phyloP scores from a whole-genome alignment of 2,329 filamentous ascomycete genomes.

The Fusarium sp. region DNA sequence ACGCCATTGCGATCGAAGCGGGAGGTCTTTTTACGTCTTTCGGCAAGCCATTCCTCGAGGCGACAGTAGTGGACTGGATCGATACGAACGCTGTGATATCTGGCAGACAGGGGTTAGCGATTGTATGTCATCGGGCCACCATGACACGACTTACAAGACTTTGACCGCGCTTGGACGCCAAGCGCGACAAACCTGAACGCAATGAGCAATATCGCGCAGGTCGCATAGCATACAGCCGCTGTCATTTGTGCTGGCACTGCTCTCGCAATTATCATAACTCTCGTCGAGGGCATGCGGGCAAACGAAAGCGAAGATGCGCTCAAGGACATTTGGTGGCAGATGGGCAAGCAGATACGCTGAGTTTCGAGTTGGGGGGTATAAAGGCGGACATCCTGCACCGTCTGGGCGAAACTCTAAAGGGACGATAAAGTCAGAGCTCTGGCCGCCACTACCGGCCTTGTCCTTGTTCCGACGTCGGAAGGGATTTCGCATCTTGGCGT shows the following conservation, averaged over 20 bases:
- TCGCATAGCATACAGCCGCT: slow-evolving; percentile 94
- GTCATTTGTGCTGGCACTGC: slow-evolving; percentile 71
- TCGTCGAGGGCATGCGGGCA: slow-evolving; percentile 85
- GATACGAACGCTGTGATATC: slow-evolving; percentile 90
- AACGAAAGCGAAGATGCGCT: slow-evolving; percentile 81
- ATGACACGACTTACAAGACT: slow-evolving; percentile 67
- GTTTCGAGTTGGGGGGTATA: slow-evolving; percentile 53
- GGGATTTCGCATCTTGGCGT: slow-evolving; percentile 51
- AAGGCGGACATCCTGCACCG: slow-evolving; percentile 42
- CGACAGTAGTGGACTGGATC: slow-evolving; percentile 95
- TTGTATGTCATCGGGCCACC: not conserved
- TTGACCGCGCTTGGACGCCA: slow-evolving; percentile 71
- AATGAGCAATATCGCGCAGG: slow-evolving; percentile 86
- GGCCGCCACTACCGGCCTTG: slow-evolving; percentile 41
- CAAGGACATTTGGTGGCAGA: slow-evolving; percentile 76
- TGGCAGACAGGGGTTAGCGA: slow-evolving; percentile 52
- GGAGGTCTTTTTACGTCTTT: slow-evolving; percentile 79
- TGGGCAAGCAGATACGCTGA: slow-evolving; percentile 60
- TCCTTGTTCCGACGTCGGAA: slow-evolving; percentile 55
- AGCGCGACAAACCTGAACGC: slow-evolving; percentile 76
- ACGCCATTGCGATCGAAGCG: slow-evolving; percentile 82
- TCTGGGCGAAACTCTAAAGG: slow-evolving; percentile 49
- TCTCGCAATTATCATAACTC: slow-evolving; percentile 84
- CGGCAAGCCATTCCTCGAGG: slow-evolving; percentile 82
- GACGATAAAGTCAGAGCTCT: slow-evolving; percentile 41